Evolutionary conservation across 148 eudicot species (phyloP).

Genomic region (Gaultheria prostrata): DNA sequence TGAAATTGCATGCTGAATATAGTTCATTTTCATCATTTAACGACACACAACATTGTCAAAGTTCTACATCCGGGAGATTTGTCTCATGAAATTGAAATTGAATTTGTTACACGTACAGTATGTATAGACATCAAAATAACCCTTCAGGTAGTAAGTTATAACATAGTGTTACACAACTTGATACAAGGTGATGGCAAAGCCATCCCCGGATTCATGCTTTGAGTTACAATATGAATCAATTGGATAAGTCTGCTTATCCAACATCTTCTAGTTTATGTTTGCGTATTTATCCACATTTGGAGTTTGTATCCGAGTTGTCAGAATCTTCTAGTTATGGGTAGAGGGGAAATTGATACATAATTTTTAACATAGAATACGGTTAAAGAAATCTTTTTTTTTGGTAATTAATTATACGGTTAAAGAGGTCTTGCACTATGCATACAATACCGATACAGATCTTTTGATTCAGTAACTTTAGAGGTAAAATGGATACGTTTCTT

Average conservation of each 20-base stretch:
- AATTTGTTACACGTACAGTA: not conserved
- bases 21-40: not conserved
- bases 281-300: not conserved
- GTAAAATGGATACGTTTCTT: not conserved
- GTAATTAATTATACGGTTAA: too few relatives aligned
- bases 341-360: too few relatives aligned
- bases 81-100: not conserved
- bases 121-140: not conserved
- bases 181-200: too few relatives aligned
- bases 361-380: not conserved
- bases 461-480: not conserved
- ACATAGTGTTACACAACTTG: too few relatives aligned
- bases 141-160: not conserved
- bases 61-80: not conserved
- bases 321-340: not conserved
- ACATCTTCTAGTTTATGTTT: not conserved
- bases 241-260: not conserved
- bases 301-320: too few relatives aligned
- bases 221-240: not conserved
- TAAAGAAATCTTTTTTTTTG: too few relatives aligned
- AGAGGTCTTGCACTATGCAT: not conserved
- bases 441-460: not conserved
- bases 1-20: not conserved
- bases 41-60: not conserved
- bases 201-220: too few relatives aligned